These are phyloP conservation scores for Penicillium arizonense DNA, from an alignment of 495 filamentous ascomycete species.

Conservation along the genomic window DNA sequence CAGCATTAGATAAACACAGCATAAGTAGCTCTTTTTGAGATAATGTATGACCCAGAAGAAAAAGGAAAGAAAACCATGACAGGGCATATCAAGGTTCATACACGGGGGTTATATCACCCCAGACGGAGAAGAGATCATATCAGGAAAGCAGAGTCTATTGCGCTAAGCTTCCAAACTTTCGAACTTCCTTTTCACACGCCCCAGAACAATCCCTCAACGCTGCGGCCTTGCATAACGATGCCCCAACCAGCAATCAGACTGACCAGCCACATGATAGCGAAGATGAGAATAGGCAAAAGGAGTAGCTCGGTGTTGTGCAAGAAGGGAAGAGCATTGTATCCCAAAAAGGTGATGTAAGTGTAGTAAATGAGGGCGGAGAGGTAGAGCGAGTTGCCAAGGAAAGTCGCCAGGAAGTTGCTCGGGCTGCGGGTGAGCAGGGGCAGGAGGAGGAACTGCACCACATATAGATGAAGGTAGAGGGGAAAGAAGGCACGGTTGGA, in stretches of 20 bases:
- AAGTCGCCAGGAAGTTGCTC: slow-evolving; percentile 55
- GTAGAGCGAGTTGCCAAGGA: slow-evolving; percentile 71
- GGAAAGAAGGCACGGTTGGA: slow-evolving; percentile 74
- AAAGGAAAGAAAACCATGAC: slow-evolving; percentile 1
- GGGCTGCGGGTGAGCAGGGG: slow-evolving; percentile 51
- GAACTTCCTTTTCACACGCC: slow-evolving; percentile 31
- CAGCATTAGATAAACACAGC: slow-evolving; percentile 6
- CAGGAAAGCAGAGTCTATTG: neutral
- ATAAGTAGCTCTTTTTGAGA: slow-evolving; percentile 10
- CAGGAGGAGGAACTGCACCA: slow-evolving; percentile 70
- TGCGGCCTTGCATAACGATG: slow-evolving; percentile 42
- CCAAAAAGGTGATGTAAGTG: slow-evolving; percentile 70
- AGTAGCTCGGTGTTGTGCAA: slow-evolving; percentile 72
- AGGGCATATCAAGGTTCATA: slow-evolving; percentile 15
- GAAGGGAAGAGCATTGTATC: slow-evolving; percentile 74
- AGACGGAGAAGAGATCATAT: neutral
- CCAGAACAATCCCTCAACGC: slow-evolving; percentile 46
- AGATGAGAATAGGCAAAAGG: slow-evolving; percentile 59
- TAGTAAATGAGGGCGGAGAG: slow-evolving; percentile 69
- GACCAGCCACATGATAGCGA: slow-evolving; percentile 61
- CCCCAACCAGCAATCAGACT: slow-evolving; percentile 55
- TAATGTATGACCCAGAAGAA: slow-evolving; percentile 17
- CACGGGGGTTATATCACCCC: slow-evolving; percentile 5
- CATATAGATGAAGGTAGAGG: slow-evolving; percentile 70
- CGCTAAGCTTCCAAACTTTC: neutral